These are phyloP conservation scores for Neocallimastix lanati DNA, from an alignment of 192 early-diverging fungal genomes.

Conservation along the genomic window DNA sequence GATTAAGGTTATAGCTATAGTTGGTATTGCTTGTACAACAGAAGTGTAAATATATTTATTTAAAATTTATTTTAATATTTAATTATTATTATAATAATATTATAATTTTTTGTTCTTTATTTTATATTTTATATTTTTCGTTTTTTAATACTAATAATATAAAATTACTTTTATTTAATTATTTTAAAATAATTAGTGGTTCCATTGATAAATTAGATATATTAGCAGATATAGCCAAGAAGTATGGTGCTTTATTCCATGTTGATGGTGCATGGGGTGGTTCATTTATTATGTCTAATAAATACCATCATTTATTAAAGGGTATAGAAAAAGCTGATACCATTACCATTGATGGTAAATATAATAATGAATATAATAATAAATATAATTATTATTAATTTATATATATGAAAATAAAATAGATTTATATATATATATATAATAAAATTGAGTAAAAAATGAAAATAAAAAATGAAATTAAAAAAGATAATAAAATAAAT, in stretches of 20 bases:
- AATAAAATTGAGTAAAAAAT: too few species aligned
- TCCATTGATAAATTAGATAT: neutral
- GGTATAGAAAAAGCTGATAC: constrained; percentile 27
- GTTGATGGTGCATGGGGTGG: constrained; percentile 42
- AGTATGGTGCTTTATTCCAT: constrained; percentile 24
- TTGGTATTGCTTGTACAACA: constrained; percentile 31
- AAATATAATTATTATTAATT: too few species aligned
- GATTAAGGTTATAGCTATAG: constrained; percentile 22
- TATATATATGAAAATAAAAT: too few species aligned
- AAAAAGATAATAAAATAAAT: too few species aligned
- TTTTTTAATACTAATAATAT: too few species aligned
- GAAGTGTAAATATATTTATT: constrained; percentile 15
- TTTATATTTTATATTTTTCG: constrained; percentile 3
- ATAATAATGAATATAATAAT: too few species aligned
- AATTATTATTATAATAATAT: neutral
- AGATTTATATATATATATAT: too few species aligned
- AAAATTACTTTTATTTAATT: too few species aligned
- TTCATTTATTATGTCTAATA: constrained; percentile 26
- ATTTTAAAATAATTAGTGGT: constrained; percentile 9
- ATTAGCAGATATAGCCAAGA: neutral
- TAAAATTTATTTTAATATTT: neutral
- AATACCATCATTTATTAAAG: constrained; percentile 18
- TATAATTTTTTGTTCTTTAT: neutral
- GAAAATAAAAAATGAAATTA: too few species aligned
- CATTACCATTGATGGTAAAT: constrained; percentile 35